These are phyloP conservation scores for Spathaspora girioi DNA, from an alignment of 805 yeast genomes.

Conservation along the genomic window DNA sequence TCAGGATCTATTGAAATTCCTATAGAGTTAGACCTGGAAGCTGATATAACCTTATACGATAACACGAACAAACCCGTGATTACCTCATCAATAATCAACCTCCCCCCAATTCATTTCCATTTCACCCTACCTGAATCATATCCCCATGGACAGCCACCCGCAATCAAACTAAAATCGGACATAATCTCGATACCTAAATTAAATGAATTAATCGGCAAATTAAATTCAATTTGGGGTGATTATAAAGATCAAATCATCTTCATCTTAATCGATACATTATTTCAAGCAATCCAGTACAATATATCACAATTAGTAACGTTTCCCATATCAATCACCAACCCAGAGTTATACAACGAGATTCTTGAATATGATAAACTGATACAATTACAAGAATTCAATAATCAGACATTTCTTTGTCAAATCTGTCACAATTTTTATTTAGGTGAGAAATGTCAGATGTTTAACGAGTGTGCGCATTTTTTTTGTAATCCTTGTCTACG, in stretches of 20 bases:
- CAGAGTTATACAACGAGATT: conserved; percentile 11
- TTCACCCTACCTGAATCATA: conserved; percentile 31
- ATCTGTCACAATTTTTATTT: conserved; percentile 51
- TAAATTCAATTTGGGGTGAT: conserved; percentile 31
- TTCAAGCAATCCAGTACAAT: conserved; percentile 17
- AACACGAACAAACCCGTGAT: too few relatives aligned
- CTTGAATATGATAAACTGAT: conserved; percentile 19
- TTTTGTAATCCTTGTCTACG: conserved; percentile 46
- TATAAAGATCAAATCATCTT: conserved; percentile 38
- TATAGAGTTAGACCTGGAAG: conserved; percentile 14
- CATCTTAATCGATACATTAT: conserved; percentile 39
- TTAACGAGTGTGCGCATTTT: conserved; percentile 45
- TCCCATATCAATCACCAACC: conserved; percentile 9
- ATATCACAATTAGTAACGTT: conserved; percentile 3
- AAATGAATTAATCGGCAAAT: conserved; percentile 9
- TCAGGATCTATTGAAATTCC: conserved; percentile 27
- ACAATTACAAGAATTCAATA: conserved; percentile 22
- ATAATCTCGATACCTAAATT: conserved; percentile 6
- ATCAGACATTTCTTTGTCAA: conserved; percentile 46
- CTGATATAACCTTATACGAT: conserved; percentile 7
- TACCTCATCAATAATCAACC: conserved; percentile 6
- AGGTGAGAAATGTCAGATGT: conserved; percentile 37
- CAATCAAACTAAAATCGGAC: conserved; percentile 13
- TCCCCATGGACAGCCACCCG: conserved; percentile 28
- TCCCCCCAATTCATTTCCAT: conserved; percentile 27